A percentile compares a stretch with the other conserved stretches of the same genome.
Conservation (phyloP, 768 basidiomycete genomes). For the Hydnomerulius pinastri region DNA sequence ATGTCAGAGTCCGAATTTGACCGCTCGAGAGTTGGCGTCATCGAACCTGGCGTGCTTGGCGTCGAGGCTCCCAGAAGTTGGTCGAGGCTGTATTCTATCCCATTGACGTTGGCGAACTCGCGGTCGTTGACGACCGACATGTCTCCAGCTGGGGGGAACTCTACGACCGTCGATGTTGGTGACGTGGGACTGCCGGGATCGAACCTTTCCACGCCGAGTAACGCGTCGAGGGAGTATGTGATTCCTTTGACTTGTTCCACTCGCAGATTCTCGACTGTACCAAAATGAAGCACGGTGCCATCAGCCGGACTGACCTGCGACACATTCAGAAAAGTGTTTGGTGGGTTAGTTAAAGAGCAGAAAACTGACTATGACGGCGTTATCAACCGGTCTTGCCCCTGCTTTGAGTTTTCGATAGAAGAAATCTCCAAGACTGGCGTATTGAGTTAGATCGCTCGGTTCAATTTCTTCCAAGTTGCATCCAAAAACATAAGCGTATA, state of each 20-base stretch:
- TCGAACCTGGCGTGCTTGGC: slow-evolving; percentile 42
- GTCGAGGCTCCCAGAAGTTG: slow-evolving; percentile 71
- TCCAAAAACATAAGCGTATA: slow-evolving; percentile 88
- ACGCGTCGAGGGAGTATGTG: slow-evolving; percentile 92
- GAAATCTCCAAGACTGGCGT: slow-evolving; percentile 90
- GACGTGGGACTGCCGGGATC: slow-evolving; percentile 45
- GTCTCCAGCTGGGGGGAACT: slow-evolving; percentile 47
- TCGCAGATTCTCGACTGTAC: slow-evolving; percentile 71
- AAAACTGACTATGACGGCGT: slow-evolving; percentile 64
- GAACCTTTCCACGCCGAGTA: slow-evolving; percentile 72
- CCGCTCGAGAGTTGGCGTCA: slow-evolving; percentile 30
- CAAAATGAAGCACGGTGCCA: slow-evolving; percentile 90
- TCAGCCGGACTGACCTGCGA: slow-evolving; percentile 90
- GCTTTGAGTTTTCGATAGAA: slow-evolving; percentile 88
- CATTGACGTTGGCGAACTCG: slow-evolving; percentile 96
- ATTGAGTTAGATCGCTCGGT: slow-evolving; percentile 70
- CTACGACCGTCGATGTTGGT: slow-evolving; percentile 40
- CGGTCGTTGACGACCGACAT: slow-evolving; percentile 74
- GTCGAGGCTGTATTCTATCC: slow-evolving; percentile 93
- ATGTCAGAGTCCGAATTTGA: slow-evolving; percentile 21
- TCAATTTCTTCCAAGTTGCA: slow-evolving; percentile 95
- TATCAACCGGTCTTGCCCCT: slow-evolving; percentile 79
- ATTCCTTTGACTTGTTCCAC: slow-evolving; percentile 99
- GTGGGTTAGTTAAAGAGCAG: not conserved
- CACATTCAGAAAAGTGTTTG: not conserved